A percentile compares a stretch with the other conserved stretches of the same genome.
phyloP scores from a whole-genome alignment of 371 early-diverging fungal genomes.

The Circinella minor region DNA sequence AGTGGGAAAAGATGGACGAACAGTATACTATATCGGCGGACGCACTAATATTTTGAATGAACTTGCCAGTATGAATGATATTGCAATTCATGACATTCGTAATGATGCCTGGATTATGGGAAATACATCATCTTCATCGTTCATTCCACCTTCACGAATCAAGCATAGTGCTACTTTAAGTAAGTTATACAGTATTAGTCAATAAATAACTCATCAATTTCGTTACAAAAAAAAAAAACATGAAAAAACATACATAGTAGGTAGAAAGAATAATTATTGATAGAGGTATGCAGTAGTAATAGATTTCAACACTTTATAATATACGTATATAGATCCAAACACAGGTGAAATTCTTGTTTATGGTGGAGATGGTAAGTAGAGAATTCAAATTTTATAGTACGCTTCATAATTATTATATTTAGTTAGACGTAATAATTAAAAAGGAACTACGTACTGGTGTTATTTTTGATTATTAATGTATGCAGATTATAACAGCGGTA shows the following conservation, averaged over 20 bases:
- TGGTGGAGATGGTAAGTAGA: background rate
- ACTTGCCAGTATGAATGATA: constrained; percentile 3
- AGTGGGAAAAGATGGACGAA: background rate
- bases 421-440: background rate
- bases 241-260: too few species aligned
- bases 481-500: background rate
- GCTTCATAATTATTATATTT: background rate
- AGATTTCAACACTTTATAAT: too few species aligned
- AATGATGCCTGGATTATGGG: background rate
- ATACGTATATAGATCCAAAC: background rate
- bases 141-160: background rate
- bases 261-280: too few species aligned
- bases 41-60: background rate
- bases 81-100: background rate
- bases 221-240: too few species aligned
- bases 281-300: too few species aligned
- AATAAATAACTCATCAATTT: too few species aligned
- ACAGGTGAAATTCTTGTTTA: background rate
- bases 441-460: too few species aligned
- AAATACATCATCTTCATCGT: background rate
- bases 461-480: background rate
- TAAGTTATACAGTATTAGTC: background rate
- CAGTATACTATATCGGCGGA: background rate
- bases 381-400: background rate
- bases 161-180: background rate